Base-by-base conservation (phyloP, 2,329 filamentous ascomycete species). In the Colletotrichum liriopes region DNA sequence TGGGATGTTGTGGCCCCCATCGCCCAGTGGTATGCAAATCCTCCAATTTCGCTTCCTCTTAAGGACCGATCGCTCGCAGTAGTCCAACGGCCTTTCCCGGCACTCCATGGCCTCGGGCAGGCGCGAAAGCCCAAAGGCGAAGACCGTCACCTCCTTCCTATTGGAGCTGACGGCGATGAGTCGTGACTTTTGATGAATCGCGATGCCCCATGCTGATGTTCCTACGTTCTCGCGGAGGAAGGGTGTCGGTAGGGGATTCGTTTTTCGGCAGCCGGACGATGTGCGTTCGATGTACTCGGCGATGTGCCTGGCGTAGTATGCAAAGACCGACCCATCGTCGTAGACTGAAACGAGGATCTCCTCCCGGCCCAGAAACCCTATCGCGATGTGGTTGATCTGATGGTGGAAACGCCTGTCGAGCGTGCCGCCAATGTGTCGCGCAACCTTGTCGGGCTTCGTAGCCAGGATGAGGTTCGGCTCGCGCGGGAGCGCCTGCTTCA, bases 151-250 rank as follows among this genome's bases (percentile, higher is more conserved):
- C 73, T 88, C 86, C 63, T 79, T 78, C 5, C 87, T 89, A 79
- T 99, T 99, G 0, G 93, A 91, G 76, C 93, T 94, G 49, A 97
- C 92, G 0, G 96, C 96, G 74, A 99, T 93, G 73, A 98, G 85
- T 0, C 95, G 91, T n/a, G 94, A 94, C 74, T 91, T 85, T 73
- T 90, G 88, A 80, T 98, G 96, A 14, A 98, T 88, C 9, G 94
- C 93, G 59, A 98, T 82, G 0, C 96, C 96, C 96, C 96, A 99
- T 2, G 95, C 96, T 72, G 94, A 96, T 32, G 83, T 84, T 1
- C 90, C 89, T 2, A 98, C 94, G 78, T 93, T 95, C 47, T 93
- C 89, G 71, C 91, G 89, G 69, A 98, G 93, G 78, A 97, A 93
- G 0, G 84, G 84, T 66, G 75, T 77, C 71, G 84, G 75, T 5